A percentile compares a stretch with the other conserved stretches of the same genome.
These are phyloP conservation scores for Capsaspora owczarzaki DNA, from an alignment of 78 protist species.

Conservation along the genomic window DNA sequence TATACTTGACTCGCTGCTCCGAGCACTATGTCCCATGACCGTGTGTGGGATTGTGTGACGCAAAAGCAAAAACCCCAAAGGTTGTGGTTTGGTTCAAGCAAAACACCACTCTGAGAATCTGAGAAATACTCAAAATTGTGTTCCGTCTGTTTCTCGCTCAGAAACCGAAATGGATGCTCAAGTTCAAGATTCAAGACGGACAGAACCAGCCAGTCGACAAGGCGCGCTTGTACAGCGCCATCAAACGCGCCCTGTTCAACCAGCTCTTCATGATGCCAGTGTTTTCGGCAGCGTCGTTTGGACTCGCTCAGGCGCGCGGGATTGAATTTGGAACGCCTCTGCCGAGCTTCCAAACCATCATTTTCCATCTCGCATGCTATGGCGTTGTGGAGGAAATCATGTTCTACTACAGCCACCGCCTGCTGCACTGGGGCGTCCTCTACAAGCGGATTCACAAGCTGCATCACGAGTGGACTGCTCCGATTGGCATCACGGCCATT, in stretches of 20 bases:
- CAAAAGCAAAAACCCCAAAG: too few species aligned
- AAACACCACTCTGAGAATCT: too few species aligned
- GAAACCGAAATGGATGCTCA: neutral
- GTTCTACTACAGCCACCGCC: slow-evolving; percentile 15
- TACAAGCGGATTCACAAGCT: neutral
- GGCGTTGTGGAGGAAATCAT: neutral
- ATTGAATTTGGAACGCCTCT: neutral
- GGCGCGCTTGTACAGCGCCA: neutral
- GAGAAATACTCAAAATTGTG: too few species aligned
- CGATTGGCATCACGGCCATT: neutral
- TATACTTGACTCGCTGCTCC: too few species aligned
- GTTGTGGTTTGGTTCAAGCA: too few species aligned
- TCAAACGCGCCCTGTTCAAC: neutral
- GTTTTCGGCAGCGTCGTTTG: neutral
- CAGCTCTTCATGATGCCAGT: neutral
- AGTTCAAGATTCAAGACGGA: neutral
- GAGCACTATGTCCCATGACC: too few species aligned
- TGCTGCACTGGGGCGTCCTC: neutral
- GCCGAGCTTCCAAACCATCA: neutral
- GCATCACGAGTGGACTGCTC: slow-evolving; percentile 16
- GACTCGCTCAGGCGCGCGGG: neutral
- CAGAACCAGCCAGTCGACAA: neutral
- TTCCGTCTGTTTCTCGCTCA: too few species aligned
- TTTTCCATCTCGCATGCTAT: neutral
- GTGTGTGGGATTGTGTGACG: too few species aligned